phyloP scores from a whole-genome alignment of 1,284 basidiomycete species.

The Rhodotorula sp. region DNA sequence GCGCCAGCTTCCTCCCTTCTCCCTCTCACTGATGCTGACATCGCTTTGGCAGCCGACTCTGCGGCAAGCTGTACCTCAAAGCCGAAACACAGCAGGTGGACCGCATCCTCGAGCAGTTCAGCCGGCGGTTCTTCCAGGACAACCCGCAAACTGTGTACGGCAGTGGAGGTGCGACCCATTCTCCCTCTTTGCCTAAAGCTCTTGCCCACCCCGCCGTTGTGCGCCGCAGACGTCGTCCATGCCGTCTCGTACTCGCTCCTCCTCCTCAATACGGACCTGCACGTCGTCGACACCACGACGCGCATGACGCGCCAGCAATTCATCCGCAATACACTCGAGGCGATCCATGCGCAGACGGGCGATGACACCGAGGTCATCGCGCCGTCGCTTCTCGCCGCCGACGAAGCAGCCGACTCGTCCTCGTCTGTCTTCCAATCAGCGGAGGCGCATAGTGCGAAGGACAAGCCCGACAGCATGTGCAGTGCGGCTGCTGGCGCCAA shows the following conservation, averaged over 20 bases:
- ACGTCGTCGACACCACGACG: conserved; percentile 83
- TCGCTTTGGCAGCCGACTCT: conserved; percentile 65
- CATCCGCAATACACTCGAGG: conserved; percentile 83
- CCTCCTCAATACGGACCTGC: conserved; percentile 93
- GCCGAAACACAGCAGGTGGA: conserved; percentile 98
- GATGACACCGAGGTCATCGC: background rate
- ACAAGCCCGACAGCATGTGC: background rate
- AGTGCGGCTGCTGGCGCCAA: background rate
- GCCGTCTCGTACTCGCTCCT: conserved; percentile 89
- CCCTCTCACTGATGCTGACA: background rate
- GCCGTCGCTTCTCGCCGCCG: background rate
- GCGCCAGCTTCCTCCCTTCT: conserved; percentile 21
- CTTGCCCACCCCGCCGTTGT: no score
- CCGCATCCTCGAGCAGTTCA: conserved; percentile 89
- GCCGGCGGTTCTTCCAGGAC: conserved; percentile 83
- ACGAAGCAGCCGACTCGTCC: background rate
- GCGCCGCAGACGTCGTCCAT: conserved; percentile 74
- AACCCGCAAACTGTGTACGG: conserved; percentile 80
- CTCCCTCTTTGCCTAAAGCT: background rate
- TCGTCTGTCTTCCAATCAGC: conserved; percentile 6
- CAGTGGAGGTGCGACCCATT: conserved; percentile 63
- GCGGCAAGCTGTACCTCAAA: conserved; percentile 87
- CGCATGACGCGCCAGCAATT: conserved; percentile 96
- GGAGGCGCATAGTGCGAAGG: background rate
- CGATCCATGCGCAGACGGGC: conserved; percentile 68